phyloP scores from a whole-genome alignment of 176 grass and related monocot species.

The Saccharum spontaneum region DNA sequence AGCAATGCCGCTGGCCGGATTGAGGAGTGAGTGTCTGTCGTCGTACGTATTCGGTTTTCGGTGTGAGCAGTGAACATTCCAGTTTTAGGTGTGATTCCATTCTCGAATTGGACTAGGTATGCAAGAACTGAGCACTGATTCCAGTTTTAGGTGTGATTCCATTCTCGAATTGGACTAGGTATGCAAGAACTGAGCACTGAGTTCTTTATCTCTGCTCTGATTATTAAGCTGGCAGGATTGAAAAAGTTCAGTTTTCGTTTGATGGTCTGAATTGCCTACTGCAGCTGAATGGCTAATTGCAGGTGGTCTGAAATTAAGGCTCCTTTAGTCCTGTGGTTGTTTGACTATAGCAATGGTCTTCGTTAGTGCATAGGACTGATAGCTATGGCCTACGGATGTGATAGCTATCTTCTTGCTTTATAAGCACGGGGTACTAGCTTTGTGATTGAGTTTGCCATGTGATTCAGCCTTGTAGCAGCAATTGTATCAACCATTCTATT shows the following conservation, averaged over 20 bases:
- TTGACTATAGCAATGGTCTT: neutral
- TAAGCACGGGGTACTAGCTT: neutral
- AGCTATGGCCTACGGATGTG: neutral
- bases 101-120: neutral
- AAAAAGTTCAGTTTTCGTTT: neutral
- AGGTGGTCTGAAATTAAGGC: neutral
- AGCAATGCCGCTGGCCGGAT: slow-evolving; percentile 16
- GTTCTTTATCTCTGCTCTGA: neutral
- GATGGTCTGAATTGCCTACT: neutral
- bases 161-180: neutral
- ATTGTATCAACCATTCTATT: neutral
- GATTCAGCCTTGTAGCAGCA: neutral
- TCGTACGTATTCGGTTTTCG: neutral
- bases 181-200: neutral
- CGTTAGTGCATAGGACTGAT: neutral
- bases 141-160: neutral
- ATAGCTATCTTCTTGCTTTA: neutral
- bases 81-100: neutral
- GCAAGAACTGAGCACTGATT: neutral
- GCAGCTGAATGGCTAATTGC: neutral
- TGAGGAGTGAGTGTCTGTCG: neutral
- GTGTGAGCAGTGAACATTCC: neutral
- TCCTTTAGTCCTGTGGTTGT: neutral
- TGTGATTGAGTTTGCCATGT: neutral
- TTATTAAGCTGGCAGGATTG: neutral